phyloP scores from a whole-genome alignment of 1,284 basidiomycete species.

The Pseudozyma thailandica region DNA sequence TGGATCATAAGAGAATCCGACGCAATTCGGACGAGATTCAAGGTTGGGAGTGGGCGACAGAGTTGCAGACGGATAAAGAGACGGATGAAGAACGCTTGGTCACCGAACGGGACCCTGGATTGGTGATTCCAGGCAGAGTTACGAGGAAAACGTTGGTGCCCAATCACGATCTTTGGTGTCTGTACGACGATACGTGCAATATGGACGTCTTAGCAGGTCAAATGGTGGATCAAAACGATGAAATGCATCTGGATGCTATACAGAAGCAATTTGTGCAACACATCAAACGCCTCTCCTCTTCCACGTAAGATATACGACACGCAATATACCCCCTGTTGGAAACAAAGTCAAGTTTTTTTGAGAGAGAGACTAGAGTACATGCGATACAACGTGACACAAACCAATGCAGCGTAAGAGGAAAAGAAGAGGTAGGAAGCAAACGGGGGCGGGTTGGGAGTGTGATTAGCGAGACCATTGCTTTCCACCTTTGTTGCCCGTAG shows the following conservation, averaged over 20 bases:
- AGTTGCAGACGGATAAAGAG: too few species aligned
- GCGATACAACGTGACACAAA: background rate
- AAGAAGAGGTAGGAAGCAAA: background rate
- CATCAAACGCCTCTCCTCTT: slow-evolving; percentile 3
- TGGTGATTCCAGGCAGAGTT: slow-evolving; percentile 46
- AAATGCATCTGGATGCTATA: slow-evolving; percentile 34
- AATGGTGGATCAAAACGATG: slow-evolving; percentile 45
- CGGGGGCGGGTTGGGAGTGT: background rate
- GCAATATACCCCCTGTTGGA: background rate
- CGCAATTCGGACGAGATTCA: too few species aligned
- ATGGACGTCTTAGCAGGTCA: slow-evolving; percentile 31
- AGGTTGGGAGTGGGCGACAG: too few species aligned
- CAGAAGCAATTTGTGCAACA: slow-evolving; percentile 20
- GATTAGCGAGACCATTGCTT: slow-evolving; percentile 58
- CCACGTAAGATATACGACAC: background rate
- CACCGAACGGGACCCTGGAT: too few species aligned
- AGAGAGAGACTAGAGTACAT: slow-evolving; percentile 22
- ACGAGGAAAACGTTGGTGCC: slow-evolving; percentile 21
- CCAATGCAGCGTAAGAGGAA: slow-evolving; percentile 1
- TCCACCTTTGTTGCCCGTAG: slow-evolving; percentile 31
- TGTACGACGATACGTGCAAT: slow-evolving; percentile 24
- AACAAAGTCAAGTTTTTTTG: background rate
- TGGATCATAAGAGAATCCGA: background rate
- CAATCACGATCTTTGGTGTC: slow-evolving; percentile 43
- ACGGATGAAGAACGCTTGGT: too few species aligned